Evolutionary conservation across 2,329 filamentous ascomycete genomes (phyloP).

Genomic region (Metarhizium brunneum): DNA sequence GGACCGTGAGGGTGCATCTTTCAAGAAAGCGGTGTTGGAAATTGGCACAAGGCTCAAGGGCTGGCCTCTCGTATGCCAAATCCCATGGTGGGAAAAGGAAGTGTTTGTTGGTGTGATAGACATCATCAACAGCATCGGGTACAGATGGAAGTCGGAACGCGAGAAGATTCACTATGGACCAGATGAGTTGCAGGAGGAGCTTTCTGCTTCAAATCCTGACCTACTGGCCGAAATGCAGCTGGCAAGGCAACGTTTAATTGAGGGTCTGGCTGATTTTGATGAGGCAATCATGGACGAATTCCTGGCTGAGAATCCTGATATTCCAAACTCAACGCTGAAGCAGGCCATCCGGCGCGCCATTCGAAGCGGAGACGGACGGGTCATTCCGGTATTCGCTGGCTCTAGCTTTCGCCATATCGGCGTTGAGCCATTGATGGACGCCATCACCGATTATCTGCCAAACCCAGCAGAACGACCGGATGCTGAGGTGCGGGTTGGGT

Average conservation of each 20-base stretch:
- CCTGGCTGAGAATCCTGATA: constrained; percentile 66
- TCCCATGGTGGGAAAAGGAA: constrained; percentile 86
- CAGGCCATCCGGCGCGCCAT: constrained; percentile 67
- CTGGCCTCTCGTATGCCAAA: constrained; percentile 87
- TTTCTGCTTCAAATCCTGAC: constrained; percentile 34
- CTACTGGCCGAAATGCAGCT: constrained; percentile 60
- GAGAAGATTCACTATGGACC: constrained; percentile 27
- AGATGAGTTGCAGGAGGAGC: constrained; percentile 27
- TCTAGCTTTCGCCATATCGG: constrained; percentile 92
- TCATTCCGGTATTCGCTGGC: constrained; percentile 82
- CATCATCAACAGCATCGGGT: constrained; percentile 63
- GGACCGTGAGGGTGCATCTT: constrained; percentile 68
- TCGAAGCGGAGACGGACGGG: constrained; percentile 54
- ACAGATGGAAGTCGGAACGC: constrained; percentile 54
- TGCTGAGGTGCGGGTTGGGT: constrained; percentile 63
- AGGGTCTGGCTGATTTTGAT: constrained; percentile 80
- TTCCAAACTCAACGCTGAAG: constrained; percentile 58
- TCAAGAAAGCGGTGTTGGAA: constrained; percentile 77
- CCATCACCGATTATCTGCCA: constrained; percentile 78
- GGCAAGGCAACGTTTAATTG: constrained; percentile 70
- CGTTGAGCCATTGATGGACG: constrained; percentile 83
- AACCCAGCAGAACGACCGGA: constrained; percentile 73
- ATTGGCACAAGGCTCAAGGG: constrained; percentile 69
- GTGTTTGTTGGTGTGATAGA: constrained; percentile 79
- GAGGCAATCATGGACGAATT: constrained; percentile 79